Evolutionary conservation across 345 rosid species (phyloP).

Genomic region (Pseudoturritis turrita): DNA sequence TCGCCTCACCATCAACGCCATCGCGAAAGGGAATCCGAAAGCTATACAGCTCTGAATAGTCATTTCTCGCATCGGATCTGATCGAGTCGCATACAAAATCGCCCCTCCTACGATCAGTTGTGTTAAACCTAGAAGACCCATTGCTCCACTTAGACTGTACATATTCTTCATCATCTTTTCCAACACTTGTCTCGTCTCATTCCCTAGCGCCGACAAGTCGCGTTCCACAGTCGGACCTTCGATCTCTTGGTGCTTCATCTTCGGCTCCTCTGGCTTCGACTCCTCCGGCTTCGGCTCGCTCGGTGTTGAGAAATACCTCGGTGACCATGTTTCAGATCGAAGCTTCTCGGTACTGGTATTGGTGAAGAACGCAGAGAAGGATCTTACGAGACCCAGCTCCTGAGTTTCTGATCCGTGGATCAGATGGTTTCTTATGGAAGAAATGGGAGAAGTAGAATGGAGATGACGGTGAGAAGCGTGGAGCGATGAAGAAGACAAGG

Average conservation of each 20-base stretch:
- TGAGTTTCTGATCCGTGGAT: conserved; percentile 1
- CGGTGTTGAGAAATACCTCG: conserved; percentile 43
- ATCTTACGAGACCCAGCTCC: conserved; percentile 16
- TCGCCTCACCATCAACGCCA: conserved; percentile 78
- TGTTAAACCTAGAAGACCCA: conserved; percentile 58
- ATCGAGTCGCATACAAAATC: conserved; percentile 46
- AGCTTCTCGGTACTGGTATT: conserved; percentile 2
- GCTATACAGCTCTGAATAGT: conserved; percentile 66
- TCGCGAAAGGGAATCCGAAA: conserved; percentile 70
- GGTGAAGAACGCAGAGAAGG: conserved; percentile 16
- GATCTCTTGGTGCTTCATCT: conserved; percentile 90
- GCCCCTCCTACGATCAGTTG: conserved; percentile 71
- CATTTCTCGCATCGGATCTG: conserved; percentile 45
- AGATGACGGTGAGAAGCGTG: conserved; percentile 56
- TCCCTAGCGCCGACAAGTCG: conserved; percentile 67
- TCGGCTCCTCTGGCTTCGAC: conserved; percentile 42
- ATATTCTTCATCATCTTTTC: conserved; percentile 76
- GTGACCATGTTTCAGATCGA: conserved; percentile 24
- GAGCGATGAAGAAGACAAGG: conserved; percentile 35
- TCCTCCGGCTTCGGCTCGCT: conserved; percentile 14
- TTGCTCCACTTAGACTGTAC: conserved; percentile 52
- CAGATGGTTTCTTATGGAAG: conserved; percentile 15
- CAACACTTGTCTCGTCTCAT: conserved; percentile 70
- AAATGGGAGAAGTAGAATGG: conserved; percentile 48
- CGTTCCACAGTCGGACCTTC: conserved; percentile 93